Evolutionary conservation across 768 basidiomycete genomes (phyloP), one percentile per base, ranked within the genome.

Genomic region (Trametes sanguinea): DNA sequence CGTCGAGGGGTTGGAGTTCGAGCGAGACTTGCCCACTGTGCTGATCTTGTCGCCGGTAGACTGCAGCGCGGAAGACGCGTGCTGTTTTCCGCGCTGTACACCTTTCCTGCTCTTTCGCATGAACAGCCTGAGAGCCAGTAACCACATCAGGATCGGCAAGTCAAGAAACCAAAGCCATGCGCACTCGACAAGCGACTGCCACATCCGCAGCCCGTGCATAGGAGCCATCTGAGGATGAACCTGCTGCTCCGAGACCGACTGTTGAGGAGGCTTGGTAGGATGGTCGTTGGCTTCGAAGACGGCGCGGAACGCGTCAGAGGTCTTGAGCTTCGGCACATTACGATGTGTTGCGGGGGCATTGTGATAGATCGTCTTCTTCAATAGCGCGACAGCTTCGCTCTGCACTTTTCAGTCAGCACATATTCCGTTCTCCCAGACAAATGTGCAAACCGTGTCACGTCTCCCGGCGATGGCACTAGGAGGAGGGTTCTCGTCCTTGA

Each of bases 401-500:
- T 87, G 62, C n/a, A 33, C 43, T 11, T 32, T 14, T 6, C 48
- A 16, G 13, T 42, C 29, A 53, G 40, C 47, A 57, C 42, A 27
- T 2, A 6, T 16, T 44, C 16, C 2, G 9, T 14, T 43, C n/a
- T 10, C 11, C 2, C 35, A 43, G 14, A 22, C 8, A 5, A 16
- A 14, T 22, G 11, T 11, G 58, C 82, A 55, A 57, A 82, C 86
- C 33, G 88, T 90, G 66, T 94, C 89, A 46, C 83, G 76, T 44
- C 90, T 77, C 10, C 81, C 85, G 7, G 86, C 89, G 57, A 93
- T 89, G 2, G 88, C 87, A 40, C 81, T 85, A 2, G 88, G 82
- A 8, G 91, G 89, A 0, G 90, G 90, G 3, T 72, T 74, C 75
- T 94, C 92, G 5, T 82, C 83, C 13, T 81, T 81, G 30, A 92